These are phyloP conservation scores for Leccinum boreale DNA, from an alignment of 768 basidiomycete species.

Conservation along the genomic window DNA sequence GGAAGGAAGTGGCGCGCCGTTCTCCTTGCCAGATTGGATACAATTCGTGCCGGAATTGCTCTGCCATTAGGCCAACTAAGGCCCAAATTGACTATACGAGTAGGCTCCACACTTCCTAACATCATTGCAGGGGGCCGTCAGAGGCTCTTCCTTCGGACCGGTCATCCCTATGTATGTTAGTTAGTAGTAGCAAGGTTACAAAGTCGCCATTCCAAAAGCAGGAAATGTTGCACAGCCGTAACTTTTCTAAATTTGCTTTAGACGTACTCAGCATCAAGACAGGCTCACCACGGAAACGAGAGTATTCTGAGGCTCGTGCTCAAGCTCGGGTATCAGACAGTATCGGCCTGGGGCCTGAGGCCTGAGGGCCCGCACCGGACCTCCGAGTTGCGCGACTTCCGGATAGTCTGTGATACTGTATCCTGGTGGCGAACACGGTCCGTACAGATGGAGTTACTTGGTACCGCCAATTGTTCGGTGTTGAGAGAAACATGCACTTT, in stretches of 20 bases:
- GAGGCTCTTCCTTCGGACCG: background rate
- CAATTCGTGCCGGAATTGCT: background rate
- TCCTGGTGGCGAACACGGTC: background rate
- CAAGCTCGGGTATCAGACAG: background rate
- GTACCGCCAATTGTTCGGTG: too few species aligned
- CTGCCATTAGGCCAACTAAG: background rate
- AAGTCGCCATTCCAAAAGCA: background rate
- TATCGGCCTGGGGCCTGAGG: background rate
- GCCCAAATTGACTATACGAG: background rate
- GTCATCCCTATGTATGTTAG: background rate
- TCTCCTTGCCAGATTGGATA: background rate
- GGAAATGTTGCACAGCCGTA: background rate
- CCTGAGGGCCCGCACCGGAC: background rate
- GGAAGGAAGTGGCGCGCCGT: constrained; percentile 22
- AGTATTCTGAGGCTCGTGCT: background rate
- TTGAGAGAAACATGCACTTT: background rate
- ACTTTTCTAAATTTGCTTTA: background rate
- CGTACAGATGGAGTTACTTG: background rate
- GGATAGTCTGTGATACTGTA: background rate
- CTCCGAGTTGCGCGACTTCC: background rate
- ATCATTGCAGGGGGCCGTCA: background rate
- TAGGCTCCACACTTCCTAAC: background rate
- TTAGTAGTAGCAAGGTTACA: background rate
- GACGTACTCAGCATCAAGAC: background rate
- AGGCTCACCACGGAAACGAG: background rate